Percentiles rank a stretch among this genome's conserved stretches.
phyloP scores from a whole-genome alignment of 2,329 filamentous ascomycete species.

The Pestalotiopsis sp. region DNA sequence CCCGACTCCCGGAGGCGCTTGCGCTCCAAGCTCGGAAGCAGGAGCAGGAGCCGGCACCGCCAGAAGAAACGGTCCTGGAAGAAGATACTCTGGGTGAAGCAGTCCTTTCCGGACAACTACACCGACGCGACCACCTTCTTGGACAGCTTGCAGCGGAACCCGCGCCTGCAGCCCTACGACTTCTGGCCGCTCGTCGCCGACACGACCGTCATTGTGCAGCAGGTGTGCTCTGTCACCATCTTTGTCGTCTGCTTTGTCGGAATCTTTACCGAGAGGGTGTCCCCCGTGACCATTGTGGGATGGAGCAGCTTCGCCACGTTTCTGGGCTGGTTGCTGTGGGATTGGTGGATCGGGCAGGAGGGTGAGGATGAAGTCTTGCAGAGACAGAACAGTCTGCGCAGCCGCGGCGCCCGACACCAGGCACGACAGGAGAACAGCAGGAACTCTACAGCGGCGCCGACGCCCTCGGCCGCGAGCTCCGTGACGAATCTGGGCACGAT shows the following conservation, averaged over 20 bases:
- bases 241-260: conserved; percentile 93
- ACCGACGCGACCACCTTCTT: conserved; percentile 97
- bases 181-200: conserved; percentile 97
- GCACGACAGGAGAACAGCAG: conserved; percentile 27
- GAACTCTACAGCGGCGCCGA: conserved; percentile 25
- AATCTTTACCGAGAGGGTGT: conserved; percentile 86
- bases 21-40: conserved; percentile 54
- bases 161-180: conserved; percentile 90
- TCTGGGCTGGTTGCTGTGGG: conserved; percentile 88
- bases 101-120: conserved; percentile 98
- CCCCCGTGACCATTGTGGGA: conserved; percentile 84
- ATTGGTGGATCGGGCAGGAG: conserved; percentile 82
- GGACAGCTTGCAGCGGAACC: conserved; percentile 93
- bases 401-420: conserved; percentile 34
- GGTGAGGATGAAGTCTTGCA: conserved; percentile 48
- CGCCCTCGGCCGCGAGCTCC: conserved; percentile 47
- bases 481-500: conserved; percentile 43
- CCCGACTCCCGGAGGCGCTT: conserved; percentile 40
- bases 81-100: conserved; percentile 97
- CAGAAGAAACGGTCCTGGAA: conserved; percentile 80
- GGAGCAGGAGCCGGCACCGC: conserved; percentile 60
- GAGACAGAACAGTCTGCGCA: conserved; percentile 38
- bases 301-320: conserved; percentile 84
- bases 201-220: conserved; percentile 94
- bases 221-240: conserved; percentile 91